phyloP scores from a whole-genome alignment of 164 flowering plant genomes.

The Piper betle region DNA sequence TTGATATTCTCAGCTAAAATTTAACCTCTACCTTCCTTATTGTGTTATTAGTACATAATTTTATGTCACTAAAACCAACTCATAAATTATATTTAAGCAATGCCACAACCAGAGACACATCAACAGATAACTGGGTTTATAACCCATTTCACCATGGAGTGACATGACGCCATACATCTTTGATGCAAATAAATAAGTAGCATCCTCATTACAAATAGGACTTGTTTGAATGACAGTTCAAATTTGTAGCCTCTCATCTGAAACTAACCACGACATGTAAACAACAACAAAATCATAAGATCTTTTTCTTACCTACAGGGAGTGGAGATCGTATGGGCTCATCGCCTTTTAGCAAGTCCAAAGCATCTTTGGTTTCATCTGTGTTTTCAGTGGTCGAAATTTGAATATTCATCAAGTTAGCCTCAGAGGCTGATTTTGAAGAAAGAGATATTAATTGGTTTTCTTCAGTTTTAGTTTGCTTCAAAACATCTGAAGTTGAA shows the following conservation, averaged over 20 bases:
- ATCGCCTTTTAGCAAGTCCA: slow-evolving; percentile 6
- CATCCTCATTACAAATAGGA: too few species aligned
- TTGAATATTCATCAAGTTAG: slow-evolving; percentile 10
- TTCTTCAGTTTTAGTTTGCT: slow-evolving; percentile 13
- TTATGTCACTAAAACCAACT: background rate
- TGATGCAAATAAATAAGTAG: too few species aligned
- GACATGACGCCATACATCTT: too few species aligned
- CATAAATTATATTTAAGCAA: background rate
- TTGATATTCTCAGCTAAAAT: background rate
- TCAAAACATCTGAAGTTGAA: slow-evolving; percentile 21
- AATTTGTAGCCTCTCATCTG: too few species aligned
- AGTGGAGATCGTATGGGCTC: slow-evolving; percentile 12
- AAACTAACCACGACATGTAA: too few species aligned
- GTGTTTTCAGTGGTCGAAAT: slow-evolving; percentile 4
- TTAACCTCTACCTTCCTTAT: background rate
- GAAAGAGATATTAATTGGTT: slow-evolving; percentile 14
- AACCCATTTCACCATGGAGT: too few species aligned
- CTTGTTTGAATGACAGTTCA: too few species aligned
- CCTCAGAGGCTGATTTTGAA: slow-evolving; percentile 14
- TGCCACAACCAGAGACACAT: background rate
- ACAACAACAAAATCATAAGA: too few species aligned
- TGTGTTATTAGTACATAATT: too few species aligned
- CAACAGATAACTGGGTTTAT: background rate
- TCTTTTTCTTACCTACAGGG: slow-evolving; percentile 39
- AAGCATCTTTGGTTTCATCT: slow-evolving; percentile 10